Conservation (phyloP, 768 basidiomycete genomes). For the Mycena indigotica region DNA sequence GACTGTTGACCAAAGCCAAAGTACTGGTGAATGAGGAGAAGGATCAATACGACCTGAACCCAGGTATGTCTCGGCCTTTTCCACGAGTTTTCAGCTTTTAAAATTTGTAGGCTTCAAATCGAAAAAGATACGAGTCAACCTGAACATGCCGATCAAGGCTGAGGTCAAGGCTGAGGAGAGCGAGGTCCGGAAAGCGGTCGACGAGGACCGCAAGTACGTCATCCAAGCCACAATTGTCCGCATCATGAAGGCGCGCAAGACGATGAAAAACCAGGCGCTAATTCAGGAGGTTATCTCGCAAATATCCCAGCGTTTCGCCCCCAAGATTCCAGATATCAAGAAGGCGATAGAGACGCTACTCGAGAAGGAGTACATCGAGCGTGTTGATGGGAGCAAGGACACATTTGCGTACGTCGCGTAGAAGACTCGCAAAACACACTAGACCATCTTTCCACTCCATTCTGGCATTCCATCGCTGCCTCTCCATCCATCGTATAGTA, state of each 20-base stretch:
- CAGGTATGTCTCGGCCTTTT: slow-evolving; percentile 41
- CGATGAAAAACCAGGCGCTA: slow-evolving; percentile 89
- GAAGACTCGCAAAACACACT: slow-evolving; percentile 14
- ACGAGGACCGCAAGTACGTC: slow-evolving; percentile 95
- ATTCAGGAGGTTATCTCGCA: slow-evolving; percentile 91
- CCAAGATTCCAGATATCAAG: slow-evolving; percentile 96
- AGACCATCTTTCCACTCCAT: no score
- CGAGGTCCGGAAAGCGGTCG: slow-evolving; percentile 91
- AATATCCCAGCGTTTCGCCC: slow-evolving; percentile 87
- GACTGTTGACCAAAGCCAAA: slow-evolving; percentile 81
- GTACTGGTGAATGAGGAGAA: slow-evolving; percentile 85
- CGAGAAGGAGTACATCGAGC: slow-evolving; percentile 98
- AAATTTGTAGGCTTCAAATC: slow-evolving; percentile 73
- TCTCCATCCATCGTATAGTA: no score
- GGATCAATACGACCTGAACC: slow-evolving; percentile 92
- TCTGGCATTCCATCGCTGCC: no score
- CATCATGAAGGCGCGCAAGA: slow-evolving; percentile 95
- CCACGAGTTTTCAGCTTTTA: neutral
- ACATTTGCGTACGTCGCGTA: slow-evolving; percentile 81
- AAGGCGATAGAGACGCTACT: slow-evolving; percentile 92
- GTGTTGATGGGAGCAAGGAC: slow-evolving; percentile 88
- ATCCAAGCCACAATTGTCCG: slow-evolving; percentile 95
- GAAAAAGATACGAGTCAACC: slow-evolving; percentile 90
- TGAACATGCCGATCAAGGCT: slow-evolving; percentile 91
- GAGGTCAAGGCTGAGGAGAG: slow-evolving; percentile 90